Base-by-base conservation (phyloP, 345 rosid species). In the Rhodamnia argentea region DNA sequence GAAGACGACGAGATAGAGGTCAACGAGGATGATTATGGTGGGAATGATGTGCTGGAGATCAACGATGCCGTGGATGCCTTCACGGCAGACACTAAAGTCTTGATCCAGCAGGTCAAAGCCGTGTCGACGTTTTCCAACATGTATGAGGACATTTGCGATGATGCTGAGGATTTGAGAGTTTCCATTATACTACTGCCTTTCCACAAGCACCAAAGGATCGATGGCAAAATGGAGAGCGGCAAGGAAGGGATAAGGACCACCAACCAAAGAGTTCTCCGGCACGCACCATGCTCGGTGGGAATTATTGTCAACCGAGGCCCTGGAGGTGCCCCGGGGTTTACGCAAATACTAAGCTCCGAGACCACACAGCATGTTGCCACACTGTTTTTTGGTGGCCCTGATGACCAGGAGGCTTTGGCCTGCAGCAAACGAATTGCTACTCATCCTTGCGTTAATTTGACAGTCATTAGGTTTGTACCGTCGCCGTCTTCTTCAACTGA, bases 121-220 rank as follows among this genome's bases (percentile, higher is more conserved):
- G 99, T 96, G 6, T 92, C 98, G 6, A 86, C 88, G 10, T 89
- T 91, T 83, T 82, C 88, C 32, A 89, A 23, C 59, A 91, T 95
- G 92, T 92, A 91, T 40, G 93, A 93, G 88, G 99, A 96, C 84
- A 92, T 96, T 3, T 96, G 98, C 57, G 88, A 91, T 53, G 84
- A 82, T 1, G 95, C 93, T 3, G 98, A 93, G 91, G 96, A 96
- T 85, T 91, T 95, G 10, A 93, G 97, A 13, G 93, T 89, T 4
- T 92, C 98, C 11, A 93, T 96, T 26, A 89, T 95, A 50, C 87
- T 96, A 60, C 90, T 96, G 22, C 95, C 98, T 0, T 96, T 96
- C 87, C 99, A 96, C 90, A 96, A 95, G 90, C 98, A 95, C 89
- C 99, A 95, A 83, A 87, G 98, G 64, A 92, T 96, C 47, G 98